Evolutionary conservation across 306 rosid genomes (phyloP).

Genomic region (Vigna unguiculata): DNA sequence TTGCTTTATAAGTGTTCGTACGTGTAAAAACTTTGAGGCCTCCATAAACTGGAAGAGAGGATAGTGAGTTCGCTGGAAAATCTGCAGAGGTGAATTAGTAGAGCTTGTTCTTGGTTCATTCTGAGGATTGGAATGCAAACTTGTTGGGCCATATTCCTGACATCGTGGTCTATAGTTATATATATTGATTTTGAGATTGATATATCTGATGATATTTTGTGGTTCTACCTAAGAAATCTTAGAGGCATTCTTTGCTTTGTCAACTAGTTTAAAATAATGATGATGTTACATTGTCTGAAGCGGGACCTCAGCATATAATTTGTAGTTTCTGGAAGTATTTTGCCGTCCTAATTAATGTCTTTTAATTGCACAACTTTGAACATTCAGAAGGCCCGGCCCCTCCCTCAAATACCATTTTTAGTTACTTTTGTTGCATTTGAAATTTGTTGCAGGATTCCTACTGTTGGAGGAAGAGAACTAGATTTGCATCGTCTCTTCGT

Average conservation of each 20-base stretch:
- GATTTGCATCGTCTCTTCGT: slow-evolving; percentile 81
- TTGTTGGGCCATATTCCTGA: not conserved
- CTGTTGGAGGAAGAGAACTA: slow-evolving; percentile 79
- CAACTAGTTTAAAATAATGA: not conserved
- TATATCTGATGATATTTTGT: not conserved
- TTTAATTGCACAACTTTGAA: not conserved
- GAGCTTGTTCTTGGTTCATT: slow-evolving; percentile 7
- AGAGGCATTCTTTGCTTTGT: not conserved
- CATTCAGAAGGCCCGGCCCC: not conserved
- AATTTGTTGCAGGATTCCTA: slow-evolving; percentile 69
- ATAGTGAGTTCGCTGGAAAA: slow-evolving; percentile 18
- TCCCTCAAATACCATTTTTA: not conserved
- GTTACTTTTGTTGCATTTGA: slow-evolving; percentile 32
- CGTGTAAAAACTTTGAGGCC: slow-evolving; percentile 6
- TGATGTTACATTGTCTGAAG: slow-evolving; percentile 20
- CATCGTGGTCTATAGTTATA: slow-evolving; percentile 14
- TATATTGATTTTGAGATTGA: slow-evolving; percentile 23
- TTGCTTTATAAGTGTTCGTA: not conserved
- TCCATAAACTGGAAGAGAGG: not conserved
- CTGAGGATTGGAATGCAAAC: slow-evolving; percentile 20
- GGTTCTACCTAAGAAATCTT: slow-evolving; percentile 4
- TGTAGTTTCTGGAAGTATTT: slow-evolving; percentile 11
- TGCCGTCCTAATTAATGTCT: not conserved
- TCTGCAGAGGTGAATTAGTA: slow-evolving; percentile 13
- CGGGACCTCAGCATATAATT: not conserved